These are phyloP conservation scores for Neurospora sublineolata DNA, from an alignment of 495 filamentous ascomycete genomes.

Conservation along the genomic window DNA sequence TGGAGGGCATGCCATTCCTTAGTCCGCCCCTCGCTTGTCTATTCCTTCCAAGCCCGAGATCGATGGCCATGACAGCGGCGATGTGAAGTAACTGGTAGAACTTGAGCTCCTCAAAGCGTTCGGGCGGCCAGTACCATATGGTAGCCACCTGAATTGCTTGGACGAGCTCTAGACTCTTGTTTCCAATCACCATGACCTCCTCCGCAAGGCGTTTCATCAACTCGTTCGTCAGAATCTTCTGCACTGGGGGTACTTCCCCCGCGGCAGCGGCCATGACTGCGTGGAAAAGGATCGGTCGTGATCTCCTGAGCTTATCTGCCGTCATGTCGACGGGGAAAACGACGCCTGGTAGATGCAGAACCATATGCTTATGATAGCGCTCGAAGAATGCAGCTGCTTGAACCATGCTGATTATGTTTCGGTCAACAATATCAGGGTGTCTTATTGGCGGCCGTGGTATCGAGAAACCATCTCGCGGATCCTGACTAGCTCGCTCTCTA, in stretches of 20 bases:
- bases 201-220: constrained; percentile 64
- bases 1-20: constrained; percentile 25
- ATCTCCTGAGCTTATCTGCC: constrained; percentile 52
- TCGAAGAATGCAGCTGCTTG: constrained; percentile 54
- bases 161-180: constrained; percentile 78
- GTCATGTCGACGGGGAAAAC: constrained; percentile 59
- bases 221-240: constrained; percentile 53
- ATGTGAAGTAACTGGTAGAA: constrained; percentile 84
- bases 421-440: constrained; percentile 58
- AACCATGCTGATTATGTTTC: constrained; percentile 51
- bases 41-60: constrained; percentile 65
- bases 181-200: constrained; percentile 58
- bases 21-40: constrained; percentile 26
- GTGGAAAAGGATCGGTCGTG: constrained; percentile 71
- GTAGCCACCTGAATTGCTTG: constrained; percentile 64
- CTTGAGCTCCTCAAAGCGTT: constrained; percentile 75
- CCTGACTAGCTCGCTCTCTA: constrained; percentile 9
- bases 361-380: constrained; percentile 59
- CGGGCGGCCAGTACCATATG: constrained; percentile 76
- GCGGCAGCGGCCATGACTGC: constrained; percentile 64
- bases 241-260: constrained; percentile 45
- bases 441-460: constrained; percentile 9
- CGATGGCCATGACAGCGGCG: constrained; percentile 74
- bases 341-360: constrained; percentile 63
- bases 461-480: constrained; percentile 3